These are phyloP conservation scores for Lepraria neglecta DNA, from an alignment of 495 filamentous ascomycete species.

Conservation along the genomic window DNA sequence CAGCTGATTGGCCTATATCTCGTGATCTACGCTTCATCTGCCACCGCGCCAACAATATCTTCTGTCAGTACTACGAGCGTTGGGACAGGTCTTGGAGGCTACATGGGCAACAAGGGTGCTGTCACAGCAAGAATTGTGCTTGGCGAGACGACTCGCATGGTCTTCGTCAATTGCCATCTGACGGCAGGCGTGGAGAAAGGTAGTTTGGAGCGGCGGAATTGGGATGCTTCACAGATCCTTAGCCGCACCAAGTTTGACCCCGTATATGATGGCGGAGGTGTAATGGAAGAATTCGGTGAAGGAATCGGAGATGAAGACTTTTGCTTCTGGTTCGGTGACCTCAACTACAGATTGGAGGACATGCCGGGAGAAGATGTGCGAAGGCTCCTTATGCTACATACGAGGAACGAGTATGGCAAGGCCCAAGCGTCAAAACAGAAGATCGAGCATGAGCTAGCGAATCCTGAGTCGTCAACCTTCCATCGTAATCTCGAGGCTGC, in stretches of 20 bases:
- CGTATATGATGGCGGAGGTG: slow-evolving; percentile 49
- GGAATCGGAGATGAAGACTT: slow-evolving; percentile 87
- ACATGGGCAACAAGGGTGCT: slow-evolving; percentile 94
- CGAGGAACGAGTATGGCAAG: slow-evolving; percentile 64
- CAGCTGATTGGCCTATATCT: slow-evolving; percentile 82
- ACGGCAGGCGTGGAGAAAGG: slow-evolving; percentile 75
- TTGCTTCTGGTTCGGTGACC: slow-evolving; percentile 91
- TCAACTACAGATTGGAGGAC: slow-evolving; percentile 89
- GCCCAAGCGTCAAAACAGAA: slow-evolving; percentile 31
- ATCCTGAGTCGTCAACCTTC: slow-evolving; percentile 10
- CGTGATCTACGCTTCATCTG: slow-evolving; percentile 77
- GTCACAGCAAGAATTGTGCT: slow-evolving; percentile 75
- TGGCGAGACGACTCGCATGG: slow-evolving; percentile 80
- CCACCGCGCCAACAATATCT: slow-evolving; percentile 61
- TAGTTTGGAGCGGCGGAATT: slow-evolving; percentile 75
- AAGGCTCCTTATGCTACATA: slow-evolving; percentile 74
- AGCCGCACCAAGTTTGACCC: slow-evolving; percentile 68
- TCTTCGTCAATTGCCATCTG: slow-evolving; percentile 88
- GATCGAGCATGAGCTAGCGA: slow-evolving; percentile 33
- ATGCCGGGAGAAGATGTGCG: slow-evolving; percentile 88
- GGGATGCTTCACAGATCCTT: slow-evolving; percentile 78
- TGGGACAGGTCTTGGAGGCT: slow-evolving; percentile 83
- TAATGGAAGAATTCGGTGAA: slow-evolving; percentile 49
- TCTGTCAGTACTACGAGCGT: slow-evolving; percentile 71
- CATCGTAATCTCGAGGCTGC: slow-evolving; percentile 17